Evolutionary conservation across 345 rosid genomes (phyloP), one percentile per base, ranked within the genome.

Genomic region (Gossypium turneri): DNA sequence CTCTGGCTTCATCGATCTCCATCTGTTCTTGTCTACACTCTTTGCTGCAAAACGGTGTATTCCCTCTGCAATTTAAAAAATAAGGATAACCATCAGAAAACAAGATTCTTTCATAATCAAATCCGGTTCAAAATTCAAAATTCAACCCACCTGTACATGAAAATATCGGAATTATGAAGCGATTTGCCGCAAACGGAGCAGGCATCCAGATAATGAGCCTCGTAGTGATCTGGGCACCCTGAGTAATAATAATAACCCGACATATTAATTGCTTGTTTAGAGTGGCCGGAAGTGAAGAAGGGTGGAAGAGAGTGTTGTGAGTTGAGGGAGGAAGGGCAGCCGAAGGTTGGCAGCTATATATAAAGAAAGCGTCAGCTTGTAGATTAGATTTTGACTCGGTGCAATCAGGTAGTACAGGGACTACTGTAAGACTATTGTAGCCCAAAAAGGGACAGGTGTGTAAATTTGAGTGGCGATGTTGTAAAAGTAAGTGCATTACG

Each of bases 21-120:
- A 94, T 94, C 73, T 86, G 98, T 63, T 92, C 94, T 81, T 90
- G 82, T 53, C 98, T 87, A 83, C 97, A 94, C 81, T 90, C 94
- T 25, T 83, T 82, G 89, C 92, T 90, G 61, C 94, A 86, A 76
- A 90, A 90, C 45, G 95, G 86, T 1, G 90, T 86, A 74, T 88
- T 79, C 52, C 95, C 95, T 75, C 95, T 88, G 89, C 83, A 82
- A 17, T 6, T 12, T 20, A 4, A 38, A 47, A 27, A 9, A 19
- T 2, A 34, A 47, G 1, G 9, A 29, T 63, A 11, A 22, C 72
- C 3, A 66, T 75, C 44, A 75, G 65, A 66, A 52, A 17, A 20
- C 15, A 45, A 5, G 41, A 34, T 13, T 15, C 55, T 51, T 51
- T 51, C 55, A 15, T 34, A 34, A 34, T 34, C 7, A 34, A 34